Evolutionary conservation across 768 basidiomycete species (phyloP).

Genomic region (Leccinum broughii): DNA sequence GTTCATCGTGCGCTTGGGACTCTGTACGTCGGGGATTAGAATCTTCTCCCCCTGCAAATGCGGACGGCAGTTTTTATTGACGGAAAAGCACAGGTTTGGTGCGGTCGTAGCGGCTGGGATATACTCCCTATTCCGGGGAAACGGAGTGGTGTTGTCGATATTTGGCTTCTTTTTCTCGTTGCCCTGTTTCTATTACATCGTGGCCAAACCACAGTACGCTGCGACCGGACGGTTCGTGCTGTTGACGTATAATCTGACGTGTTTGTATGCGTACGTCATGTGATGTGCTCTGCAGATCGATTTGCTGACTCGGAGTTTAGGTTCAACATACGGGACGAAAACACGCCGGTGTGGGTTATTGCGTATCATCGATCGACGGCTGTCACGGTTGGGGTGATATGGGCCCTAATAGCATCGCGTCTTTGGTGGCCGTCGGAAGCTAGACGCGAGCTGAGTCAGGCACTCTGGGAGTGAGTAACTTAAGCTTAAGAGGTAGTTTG

Average conservation of each 20-base stretch:
- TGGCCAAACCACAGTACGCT: slow-evolving; percentile 74
- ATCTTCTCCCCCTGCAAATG: background rate
- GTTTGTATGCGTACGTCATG: slow-evolving; percentile 56
- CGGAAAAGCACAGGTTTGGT: slow-evolving; percentile 56
- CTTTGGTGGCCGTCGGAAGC: slow-evolving; percentile 98
- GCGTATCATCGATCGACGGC: slow-evolving; percentile 77
- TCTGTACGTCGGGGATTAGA: slow-evolving; percentile 48
- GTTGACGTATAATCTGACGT: slow-evolving; percentile 89
- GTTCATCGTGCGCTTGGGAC: slow-evolving; percentile 86
- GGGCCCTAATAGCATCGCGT: slow-evolving; percentile 84
- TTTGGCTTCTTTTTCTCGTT: slow-evolving; percentile 90
- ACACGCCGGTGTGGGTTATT: slow-evolving; percentile 63
- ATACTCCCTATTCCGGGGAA: slow-evolving; percentile 75
- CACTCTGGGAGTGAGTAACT: slow-evolving; percentile 77
- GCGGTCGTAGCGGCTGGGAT: slow-evolving; percentile 72
- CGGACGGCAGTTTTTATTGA: slow-evolving; percentile 8
- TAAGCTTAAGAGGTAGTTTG: background rate
- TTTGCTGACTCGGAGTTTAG: slow-evolving; percentile 36
- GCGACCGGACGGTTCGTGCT: slow-evolving; percentile 79
- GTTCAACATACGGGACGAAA: slow-evolving; percentile 73
- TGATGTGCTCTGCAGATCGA: background rate
- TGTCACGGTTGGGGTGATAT: slow-evolving; percentile 84
- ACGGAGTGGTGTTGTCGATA: slow-evolving; percentile 69
- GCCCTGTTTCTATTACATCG: slow-evolving; percentile 91
- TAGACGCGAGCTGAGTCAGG: slow-evolving; percentile 78